Percentiles rank a stretch among this genome's conserved stretches.
Conservation (phyloP, 495 filamentous ascomycete genomes). For the Hypoxylon subgilvum region DNA sequence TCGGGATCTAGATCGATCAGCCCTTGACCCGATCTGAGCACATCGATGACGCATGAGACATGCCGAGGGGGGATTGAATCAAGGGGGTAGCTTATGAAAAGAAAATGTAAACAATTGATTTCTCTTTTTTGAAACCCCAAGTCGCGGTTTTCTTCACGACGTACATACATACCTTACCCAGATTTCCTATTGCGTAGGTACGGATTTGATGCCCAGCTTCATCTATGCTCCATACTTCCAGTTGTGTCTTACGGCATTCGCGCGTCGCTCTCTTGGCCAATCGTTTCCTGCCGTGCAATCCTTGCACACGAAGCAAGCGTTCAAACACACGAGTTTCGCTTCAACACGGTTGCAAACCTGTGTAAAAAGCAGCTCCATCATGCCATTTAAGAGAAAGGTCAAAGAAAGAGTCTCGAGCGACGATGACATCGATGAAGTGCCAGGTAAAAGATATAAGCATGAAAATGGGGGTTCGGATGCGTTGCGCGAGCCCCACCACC, state of each 20-base stretch:
- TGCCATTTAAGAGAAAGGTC: constrained; percentile 27
- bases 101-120: neutral
- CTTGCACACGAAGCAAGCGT: neutral
- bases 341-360: neutral
- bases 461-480: constrained; percentile 32
- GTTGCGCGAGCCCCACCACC: constrained; percentile 49
- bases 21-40: constrained; percentile 9
- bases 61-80: neutral
- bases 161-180: too few relatives aligned
- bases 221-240: too few relatives aligned
- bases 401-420: constrained; percentile 33
- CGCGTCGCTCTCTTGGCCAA: neutral
- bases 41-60: constrained; percentile 29
- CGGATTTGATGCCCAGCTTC: neutral
- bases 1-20: constrained; percentile 12
- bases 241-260: neutral
- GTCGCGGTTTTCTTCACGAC: neutral
- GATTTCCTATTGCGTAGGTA: too few relatives aligned
- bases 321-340: neutral
- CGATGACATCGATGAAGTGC: constrained; percentile 4
- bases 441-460: constrained; percentile 35
- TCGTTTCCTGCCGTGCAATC: neutral
- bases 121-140: neutral
- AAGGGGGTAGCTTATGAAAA: neutral
- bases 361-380: neutral